Conservation (phyloP, 179 eudicot genomes). For the Beta macrorhiza region DNA sequence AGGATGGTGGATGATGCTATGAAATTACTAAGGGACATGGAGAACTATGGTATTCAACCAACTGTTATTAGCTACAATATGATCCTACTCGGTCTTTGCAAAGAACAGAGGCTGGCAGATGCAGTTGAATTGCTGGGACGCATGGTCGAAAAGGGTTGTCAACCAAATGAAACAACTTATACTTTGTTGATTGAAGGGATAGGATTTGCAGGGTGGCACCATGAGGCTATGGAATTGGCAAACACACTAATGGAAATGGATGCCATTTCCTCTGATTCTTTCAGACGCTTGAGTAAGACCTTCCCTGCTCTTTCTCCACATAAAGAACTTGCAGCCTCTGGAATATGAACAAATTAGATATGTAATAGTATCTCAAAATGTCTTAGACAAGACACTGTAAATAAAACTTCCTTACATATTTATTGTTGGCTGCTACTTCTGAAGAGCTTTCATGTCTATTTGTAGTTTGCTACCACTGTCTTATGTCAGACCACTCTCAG, state of each 20-base stretch:
- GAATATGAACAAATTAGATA: background rate
- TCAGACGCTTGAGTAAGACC: slow-evolving; percentile 48
- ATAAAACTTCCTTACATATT: slow-evolving; percentile 10
- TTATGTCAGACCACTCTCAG: background rate
- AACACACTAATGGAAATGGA: slow-evolving; percentile 32
- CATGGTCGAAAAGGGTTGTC: slow-evolving; percentile 56
- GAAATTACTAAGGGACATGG: slow-evolving; percentile 49
- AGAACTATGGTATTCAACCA: slow-evolving; percentile 37
- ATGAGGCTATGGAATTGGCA: slow-evolving; percentile 59
- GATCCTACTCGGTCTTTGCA: slow-evolving; percentile 62
- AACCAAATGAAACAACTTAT: slow-evolving; percentile 65
- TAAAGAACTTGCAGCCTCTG: slow-evolving; percentile 21
- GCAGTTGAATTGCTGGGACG: slow-evolving; percentile 49
- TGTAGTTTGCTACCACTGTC: background rate
- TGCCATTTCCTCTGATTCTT: slow-evolving; percentile 40
- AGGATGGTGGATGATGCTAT: slow-evolving; percentile 64
- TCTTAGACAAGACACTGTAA: slow-evolving; percentile 13
- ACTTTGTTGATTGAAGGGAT: slow-evolving; percentile 58
- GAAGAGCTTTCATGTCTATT: background rate
- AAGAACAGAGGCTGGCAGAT: slow-evolving; percentile 50
- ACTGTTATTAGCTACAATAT: slow-evolving; percentile 59
- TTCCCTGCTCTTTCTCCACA: slow-evolving; percentile 41
- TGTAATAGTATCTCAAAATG: background rate
- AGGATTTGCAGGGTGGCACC: slow-evolving; percentile 62
- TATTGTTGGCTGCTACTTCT: slow-evolving; percentile 11